Conservation (phyloP, 768 basidiomycete genomes). For the Melanogaster broomeanus region DNA sequence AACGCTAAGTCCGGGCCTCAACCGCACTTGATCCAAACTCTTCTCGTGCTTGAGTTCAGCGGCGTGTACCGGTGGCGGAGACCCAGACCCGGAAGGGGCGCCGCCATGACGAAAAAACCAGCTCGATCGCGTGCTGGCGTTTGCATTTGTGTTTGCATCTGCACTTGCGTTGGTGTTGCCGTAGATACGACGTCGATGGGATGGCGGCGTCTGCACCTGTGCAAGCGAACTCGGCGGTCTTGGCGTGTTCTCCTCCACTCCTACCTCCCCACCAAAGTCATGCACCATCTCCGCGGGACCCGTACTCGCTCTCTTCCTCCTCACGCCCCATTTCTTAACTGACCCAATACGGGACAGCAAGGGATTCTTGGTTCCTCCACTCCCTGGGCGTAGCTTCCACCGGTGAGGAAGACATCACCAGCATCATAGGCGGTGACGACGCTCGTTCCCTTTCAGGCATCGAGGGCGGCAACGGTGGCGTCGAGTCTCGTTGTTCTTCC, state of each 20-base stretch:
- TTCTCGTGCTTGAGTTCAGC: constrained; percentile 34
- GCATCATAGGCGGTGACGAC: constrained; percentile 17
- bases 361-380: constrained; percentile 37
- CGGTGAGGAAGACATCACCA: constrained; percentile 6
- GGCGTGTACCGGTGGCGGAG: constrained; percentile 38
- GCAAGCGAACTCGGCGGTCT: constrained; percentile 30
- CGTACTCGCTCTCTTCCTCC: constrained; percentile 47
- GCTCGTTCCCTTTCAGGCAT: constrained; percentile 31
- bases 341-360: constrained; percentile 59
- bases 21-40: constrained; percentile 24
- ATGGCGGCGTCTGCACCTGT: constrained; percentile 18
- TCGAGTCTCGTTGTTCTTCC: constrained; percentile 30
- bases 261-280: constrained; percentile 15
- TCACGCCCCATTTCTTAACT: constrained; percentile 54
- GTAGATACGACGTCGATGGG: constrained; percentile 10
- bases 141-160: not conserved
- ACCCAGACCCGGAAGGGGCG: constrained; percentile 45
- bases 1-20: constrained; percentile 18
- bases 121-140: constrained; percentile 12
- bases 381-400: constrained; percentile 31
- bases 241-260: constrained; percentile 24
- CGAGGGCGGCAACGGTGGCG: constrained; percentile 31
- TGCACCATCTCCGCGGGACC: constrained; percentile 38
- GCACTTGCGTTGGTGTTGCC: constrained; percentile 12
- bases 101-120: constrained; percentile 58